Conservation (phyloP, 164 flowering plant genomes). For the Chloranthus sessilifolius region DNA sequence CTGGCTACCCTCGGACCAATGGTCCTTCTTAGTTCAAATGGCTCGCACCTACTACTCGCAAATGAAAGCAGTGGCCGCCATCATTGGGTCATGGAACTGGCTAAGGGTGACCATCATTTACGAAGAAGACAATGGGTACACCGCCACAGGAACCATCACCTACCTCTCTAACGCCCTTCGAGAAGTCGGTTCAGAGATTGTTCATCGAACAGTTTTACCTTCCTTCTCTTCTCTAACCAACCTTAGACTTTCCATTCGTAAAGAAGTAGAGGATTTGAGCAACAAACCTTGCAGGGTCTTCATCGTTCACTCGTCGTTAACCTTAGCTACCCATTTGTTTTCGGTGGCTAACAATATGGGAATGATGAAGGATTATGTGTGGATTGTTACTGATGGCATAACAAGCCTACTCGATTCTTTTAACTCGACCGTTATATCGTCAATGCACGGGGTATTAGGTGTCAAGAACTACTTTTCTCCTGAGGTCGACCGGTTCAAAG, state of each 20-base stretch:
- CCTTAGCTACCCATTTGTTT: conserved; percentile 13
- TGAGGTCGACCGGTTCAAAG: not conserved
- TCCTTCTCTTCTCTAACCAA: conserved; percentile 11
- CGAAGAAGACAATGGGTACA: conserved; percentile 21
- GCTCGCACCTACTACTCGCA: conserved; percentile 17
- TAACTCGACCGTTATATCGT: conserved; percentile 5
- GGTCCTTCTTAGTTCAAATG: conserved; percentile 40
- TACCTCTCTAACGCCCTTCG: conserved; percentile 5
- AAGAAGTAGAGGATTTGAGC: conserved; percentile 21
- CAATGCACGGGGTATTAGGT: conserved; percentile 21
- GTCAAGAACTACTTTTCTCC: conserved; percentile 8
- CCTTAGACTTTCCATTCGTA: not conserved
- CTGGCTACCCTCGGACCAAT: conserved; percentile 7
- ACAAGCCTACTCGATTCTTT: conserved; percentile 3
- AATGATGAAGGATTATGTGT: conserved; percentile 14
- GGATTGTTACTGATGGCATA: conserved; percentile 8
- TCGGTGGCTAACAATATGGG: conserved; percentile 13
- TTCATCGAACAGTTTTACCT: conserved; percentile 14
- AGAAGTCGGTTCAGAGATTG: conserved; percentile 18
- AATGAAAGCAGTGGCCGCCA: conserved; percentile 30
- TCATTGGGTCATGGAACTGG: conserved; percentile 25
- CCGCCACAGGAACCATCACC: not conserved
- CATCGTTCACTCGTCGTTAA: conserved; percentile 20
- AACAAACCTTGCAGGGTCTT: conserved; percentile 24
- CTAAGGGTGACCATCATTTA: conserved; percentile 25